phyloP scores from a whole-genome alignment of 1,139 yeast genomes.

The Suhomyces bolitotheri region DNA sequence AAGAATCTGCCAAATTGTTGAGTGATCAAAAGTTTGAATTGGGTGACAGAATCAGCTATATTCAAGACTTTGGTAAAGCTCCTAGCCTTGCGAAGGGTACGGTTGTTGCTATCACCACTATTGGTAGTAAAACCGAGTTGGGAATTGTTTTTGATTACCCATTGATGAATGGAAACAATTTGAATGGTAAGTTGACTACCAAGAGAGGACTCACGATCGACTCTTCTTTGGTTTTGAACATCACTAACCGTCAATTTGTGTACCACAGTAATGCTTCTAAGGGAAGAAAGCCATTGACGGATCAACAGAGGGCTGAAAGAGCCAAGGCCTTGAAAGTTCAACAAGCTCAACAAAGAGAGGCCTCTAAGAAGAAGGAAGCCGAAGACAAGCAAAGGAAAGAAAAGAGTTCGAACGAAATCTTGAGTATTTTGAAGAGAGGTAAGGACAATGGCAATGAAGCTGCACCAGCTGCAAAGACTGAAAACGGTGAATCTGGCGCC shows the following conservation, averaged over 20 bases:
- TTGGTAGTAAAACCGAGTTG: slow-evolving; percentile 57
- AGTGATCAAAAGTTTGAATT: slow-evolving; percentile 74
- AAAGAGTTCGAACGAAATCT: slow-evolving; percentile 25
- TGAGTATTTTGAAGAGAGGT: slow-evolving; percentile 30
- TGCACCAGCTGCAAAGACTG: slow-evolving; percentile 16
- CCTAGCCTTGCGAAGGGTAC: slow-evolving; percentile 90
- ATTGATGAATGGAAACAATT: slow-evolving; percentile 75
- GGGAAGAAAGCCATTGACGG: slow-evolving; percentile 35
- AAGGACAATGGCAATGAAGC: slow-evolving; percentile 18
- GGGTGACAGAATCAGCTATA: slow-evolving; percentile 89
- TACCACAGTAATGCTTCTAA: slow-evolving; percentile 71
- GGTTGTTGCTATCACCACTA: slow-evolving; percentile 74
- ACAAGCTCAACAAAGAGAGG: slow-evolving; percentile 26
- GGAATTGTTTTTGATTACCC: slow-evolving; percentile 84
- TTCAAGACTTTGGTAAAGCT: slow-evolving; percentile 86
- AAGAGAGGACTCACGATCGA: slow-evolving; percentile 85
- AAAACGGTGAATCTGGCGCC: slow-evolving; percentile 3
- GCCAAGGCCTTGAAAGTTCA: slow-evolving; percentile 20
- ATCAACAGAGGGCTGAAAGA: slow-evolving; percentile 25
- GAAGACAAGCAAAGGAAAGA: slow-evolving; percentile 13
- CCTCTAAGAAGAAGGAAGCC: slow-evolving; percentile 20
- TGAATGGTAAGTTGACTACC: slow-evolving; percentile 74
- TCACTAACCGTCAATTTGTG: slow-evolving; percentile 71
- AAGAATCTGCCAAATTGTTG: slow-evolving; percentile 68
- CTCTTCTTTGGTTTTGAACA: slow-evolving; percentile 76